Conservation (phyloP, 305 asterid genomes). For the Fraxinus ornus region DNA sequence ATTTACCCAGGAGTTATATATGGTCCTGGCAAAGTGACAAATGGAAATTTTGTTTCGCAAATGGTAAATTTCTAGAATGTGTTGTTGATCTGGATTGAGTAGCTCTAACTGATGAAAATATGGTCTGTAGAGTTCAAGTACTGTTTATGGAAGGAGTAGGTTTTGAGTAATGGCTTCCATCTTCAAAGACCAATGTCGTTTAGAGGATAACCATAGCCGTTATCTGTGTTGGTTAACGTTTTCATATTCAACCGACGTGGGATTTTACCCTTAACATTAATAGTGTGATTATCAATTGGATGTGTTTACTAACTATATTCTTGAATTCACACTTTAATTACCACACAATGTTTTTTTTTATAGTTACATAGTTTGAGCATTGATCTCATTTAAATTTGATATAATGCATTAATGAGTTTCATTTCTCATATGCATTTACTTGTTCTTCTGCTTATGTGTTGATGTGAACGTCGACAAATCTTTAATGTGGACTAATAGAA, state of each 20-base stretch:
- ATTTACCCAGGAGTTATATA: conserved; percentile 93
- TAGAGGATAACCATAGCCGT: not conserved
- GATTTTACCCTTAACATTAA: not conserved
- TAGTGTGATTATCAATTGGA: not conserved
- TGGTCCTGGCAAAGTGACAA: conserved; percentile 82
- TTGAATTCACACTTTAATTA: not conserved
- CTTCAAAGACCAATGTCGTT: not conserved
- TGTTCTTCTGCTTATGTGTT: not conserved
- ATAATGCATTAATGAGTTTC: not conserved
- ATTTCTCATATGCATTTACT: conserved; percentile 1
- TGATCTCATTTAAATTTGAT: not conserved
- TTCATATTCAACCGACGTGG: not conserved
- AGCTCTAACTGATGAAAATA: not conserved
- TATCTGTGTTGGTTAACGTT: not conserved
- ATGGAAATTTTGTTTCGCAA: conserved; percentile 70
- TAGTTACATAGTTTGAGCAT: not conserved
- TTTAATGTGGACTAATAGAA: not conserved
- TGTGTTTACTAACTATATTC: not conserved
- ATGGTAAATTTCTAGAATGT: conserved; percentile 47
- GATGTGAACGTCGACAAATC: conserved; percentile 4
- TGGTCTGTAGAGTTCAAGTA: not conserved
- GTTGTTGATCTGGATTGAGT: not conserved
- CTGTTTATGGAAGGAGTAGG: not conserved
- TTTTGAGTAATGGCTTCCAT: not conserved
- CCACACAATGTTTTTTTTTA: not conserved